Evolutionary conservation across 805 yeast genomes (phyloP), one percentile per base, ranked within the genome.

Genomic region (Candida quercuum): DNA sequence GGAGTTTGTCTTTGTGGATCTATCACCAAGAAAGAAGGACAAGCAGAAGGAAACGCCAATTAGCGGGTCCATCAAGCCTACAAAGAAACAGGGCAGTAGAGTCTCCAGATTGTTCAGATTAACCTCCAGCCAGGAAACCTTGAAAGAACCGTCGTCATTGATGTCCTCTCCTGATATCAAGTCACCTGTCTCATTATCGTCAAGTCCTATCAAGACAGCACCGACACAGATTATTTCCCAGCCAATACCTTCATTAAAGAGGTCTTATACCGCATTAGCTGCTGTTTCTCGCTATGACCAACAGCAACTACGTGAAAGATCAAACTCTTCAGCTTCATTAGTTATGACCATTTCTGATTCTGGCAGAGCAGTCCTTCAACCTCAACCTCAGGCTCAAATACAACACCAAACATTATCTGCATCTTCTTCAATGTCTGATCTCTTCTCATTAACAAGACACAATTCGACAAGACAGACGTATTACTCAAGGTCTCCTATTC

Each of bases 1-100:
- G 24, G 54, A 55, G 36, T 55, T 52, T 33, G 58, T 55, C 13
- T 55, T 55, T 36, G 57, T 55, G 11, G 57, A 55, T 32, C 28
- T 55, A 6, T 52, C 57, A 3, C 59, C 59, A 12, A 47, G 38
- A 17, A 55, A 53, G 51, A 52, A 48, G 33, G 37, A 41, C 15
- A 13, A n/a, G 7, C 23, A 33, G 10, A 10, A 29, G 19, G 24
- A 33, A 18, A 12, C 31, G 19, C 19, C 39, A 33, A 10, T 18
- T 17, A 15, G 21, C 6, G 7, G n/a, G 12, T 8, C 32, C 15
- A 9, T 6, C 7, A 33, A 39, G 10, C 14, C 36, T 6, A 24
- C 35, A 3, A 37, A 39, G 23, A 42, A 45, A 25, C 37, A 35
- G 25, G 39, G 41, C 11, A 19, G 20, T 8, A 25, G 43, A 23